A percentile compares a stretch with the other conserved stretches of the same genome.
Conservation (phyloP, 441 rosid species). For the Arabidopsis hybrid region DNA sequence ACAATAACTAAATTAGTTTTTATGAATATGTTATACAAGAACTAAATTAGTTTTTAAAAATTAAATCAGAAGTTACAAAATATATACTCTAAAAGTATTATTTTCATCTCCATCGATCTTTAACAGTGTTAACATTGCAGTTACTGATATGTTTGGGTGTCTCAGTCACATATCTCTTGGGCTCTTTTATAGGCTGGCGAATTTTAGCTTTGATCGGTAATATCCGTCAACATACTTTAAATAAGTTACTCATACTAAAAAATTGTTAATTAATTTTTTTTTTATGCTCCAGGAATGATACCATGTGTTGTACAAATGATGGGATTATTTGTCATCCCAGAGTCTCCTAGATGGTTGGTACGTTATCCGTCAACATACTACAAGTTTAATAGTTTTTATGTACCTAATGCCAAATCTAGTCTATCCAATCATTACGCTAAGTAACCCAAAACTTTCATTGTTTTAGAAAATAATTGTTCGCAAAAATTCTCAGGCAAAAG, state of each 20-base stretch:
- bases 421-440: neutral
- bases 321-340: slow-evolving; percentile 57
- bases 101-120: neutral
- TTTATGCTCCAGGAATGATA: slow-evolving; percentile 44
- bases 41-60: neutral
- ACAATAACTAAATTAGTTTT: neutral
- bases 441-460: neutral
- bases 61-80: neutral
- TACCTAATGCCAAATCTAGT: no score
- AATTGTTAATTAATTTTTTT: neutral
- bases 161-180: slow-evolving; percentile 67
- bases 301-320: slow-evolving; percentile 60
- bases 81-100: neutral
- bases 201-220: slow-evolving; percentile 71
- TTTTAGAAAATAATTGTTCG: neutral
- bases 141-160: slow-evolving; percentile 83
- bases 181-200: slow-evolving; percentile 70
- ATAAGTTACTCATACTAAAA: neutral
- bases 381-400: no score
- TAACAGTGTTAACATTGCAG: slow-evolving; percentile 45
- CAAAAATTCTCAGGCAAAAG: slow-evolving; percentile 53
- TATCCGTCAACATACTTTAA: slow-evolving; percentile 18
- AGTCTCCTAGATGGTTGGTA: slow-evolving; percentile 74
- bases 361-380: neutral
- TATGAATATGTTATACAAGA: no score